Base-by-base conservation (phyloP, 2,329 filamentous ascomycete genomes). In the Tolypocladium tundrense region DNA sequence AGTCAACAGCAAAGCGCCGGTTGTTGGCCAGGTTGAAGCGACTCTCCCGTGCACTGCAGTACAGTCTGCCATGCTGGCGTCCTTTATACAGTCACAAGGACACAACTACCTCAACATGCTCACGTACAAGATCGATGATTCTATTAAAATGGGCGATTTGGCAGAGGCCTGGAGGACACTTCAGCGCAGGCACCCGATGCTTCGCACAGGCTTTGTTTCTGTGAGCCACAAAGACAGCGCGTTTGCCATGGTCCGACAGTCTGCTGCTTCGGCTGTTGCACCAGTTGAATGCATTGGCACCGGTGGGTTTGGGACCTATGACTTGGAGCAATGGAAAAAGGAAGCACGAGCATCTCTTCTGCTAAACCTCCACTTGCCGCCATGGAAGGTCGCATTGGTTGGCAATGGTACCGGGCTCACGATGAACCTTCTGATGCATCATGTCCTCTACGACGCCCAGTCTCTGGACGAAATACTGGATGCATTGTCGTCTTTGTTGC, bases 381-480 rank as follows among this genome's bases (percentile, higher is more conserved):
- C 84, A 0, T 95, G 90, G 90, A 73, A 74, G 14, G 69, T 90
- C 24, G 72, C 74, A 0, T 53, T 91, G 1, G 67, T 79, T 0
- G 62, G 75, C 3, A 51, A 60, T 0, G 57, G 65, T 0, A 54
- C 60, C 0, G 51, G 56, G 1, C 41, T 61, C 5, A 64, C 54
- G 2, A 77, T 81, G 70, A 73, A 79, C 53, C 61, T 85, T 4
- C 68, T 75, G 1, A 77, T 91, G 3, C 88, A 95, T 61, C 92
- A 97, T 72, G 88, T 89, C 0, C 75, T 97, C 0, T 97, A 95
- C 63, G 92, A 97, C 73, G 92, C 91, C 0, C 79, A 84, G 45
- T 91, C 90, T 10, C 73, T 97, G 13, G 76, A 82, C 4, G 66
- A 77, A 0, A 78, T 97, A 1, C 71, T 96, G 2, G 66, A 75